phyloP scores from a whole-genome alignment of 371 early-diverging fungal genomes.

The Mucor irregularis region DNA sequence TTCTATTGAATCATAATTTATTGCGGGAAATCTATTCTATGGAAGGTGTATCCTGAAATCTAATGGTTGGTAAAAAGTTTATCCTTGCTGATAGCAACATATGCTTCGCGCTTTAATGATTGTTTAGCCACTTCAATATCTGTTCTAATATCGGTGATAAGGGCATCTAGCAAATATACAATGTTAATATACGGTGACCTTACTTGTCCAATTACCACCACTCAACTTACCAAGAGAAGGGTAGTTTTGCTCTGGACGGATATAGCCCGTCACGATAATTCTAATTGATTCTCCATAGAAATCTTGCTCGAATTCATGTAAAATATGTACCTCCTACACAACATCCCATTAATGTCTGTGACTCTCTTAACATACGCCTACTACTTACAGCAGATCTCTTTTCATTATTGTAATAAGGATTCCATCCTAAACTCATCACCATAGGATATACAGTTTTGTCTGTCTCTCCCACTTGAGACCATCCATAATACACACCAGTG shows the following conservation, averaged over 20 bases:
- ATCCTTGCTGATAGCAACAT: constrained; percentile 31
- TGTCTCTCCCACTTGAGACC: constrained; percentile 73
- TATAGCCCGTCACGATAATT: constrained; percentile 86
- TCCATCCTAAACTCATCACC: constrained; percentile 99
- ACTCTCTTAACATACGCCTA: neutral
- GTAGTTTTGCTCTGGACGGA: constrained; percentile 92
- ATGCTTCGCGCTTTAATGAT: constrained; percentile 59
- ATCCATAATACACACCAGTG: constrained; percentile 95
- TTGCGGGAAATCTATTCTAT: no score
- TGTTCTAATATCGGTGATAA: constrained; percentile 82
- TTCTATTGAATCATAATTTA: no score
- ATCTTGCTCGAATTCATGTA: constrained; percentile 83
- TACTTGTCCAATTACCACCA: neutral
- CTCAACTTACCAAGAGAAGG: constrained; percentile 67
- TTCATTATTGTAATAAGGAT: constrained; percentile 97
- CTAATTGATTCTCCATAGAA: constrained; percentile 89
- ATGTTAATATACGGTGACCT: no score
- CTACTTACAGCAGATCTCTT: constrained; percentile 84
- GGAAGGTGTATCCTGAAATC: no score
- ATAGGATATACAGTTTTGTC: constrained; percentile 77
- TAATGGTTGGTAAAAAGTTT: constrained; percentile 10
- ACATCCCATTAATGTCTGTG: neutral
- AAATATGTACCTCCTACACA: constrained; percentile 90
- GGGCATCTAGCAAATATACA: constrained; percentile 1
- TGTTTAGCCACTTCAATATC: constrained; percentile 85